Evolutionary conservation across 371 early-diverging fungal genomes (phyloP).

Genomic region (Mortierella sp.): DNA sequence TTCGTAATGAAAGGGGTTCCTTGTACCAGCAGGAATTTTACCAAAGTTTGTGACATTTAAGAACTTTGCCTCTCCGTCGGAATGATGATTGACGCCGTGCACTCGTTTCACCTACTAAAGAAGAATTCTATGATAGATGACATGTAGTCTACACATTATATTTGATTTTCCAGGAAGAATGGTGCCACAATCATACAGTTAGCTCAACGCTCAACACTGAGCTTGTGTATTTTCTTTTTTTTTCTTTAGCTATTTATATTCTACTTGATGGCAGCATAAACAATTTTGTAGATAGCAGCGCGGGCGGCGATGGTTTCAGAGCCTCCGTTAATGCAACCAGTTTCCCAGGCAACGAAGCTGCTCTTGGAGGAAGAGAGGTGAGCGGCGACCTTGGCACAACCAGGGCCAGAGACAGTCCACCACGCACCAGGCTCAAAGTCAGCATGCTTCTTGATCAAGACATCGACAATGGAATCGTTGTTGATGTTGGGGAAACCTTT

Average conservation of each 20-base stretch:
- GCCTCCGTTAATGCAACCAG: conserved; percentile 42
- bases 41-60: too few relatives aligned
- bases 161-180: too few relatives aligned
- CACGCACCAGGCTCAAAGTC: conserved; percentile 55
- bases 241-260: background rate
- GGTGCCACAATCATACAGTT: too few relatives aligned
- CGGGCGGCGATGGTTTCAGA: conserved; percentile 22
- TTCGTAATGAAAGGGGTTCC: too few relatives aligned
- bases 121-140: too few relatives aligned
- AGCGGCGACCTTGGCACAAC: conserved; percentile 18
- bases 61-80: too few relatives aligned
- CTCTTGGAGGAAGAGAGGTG: conserved; percentile 8
- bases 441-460: conserved; percentile 35
- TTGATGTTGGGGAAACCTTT: conserved; percentile 23
- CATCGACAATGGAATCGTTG: conserved; percentile 21
- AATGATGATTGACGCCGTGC: too few relatives aligned
- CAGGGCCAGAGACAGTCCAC: conserved; percentile 45
- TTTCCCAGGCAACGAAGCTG: conserved; percentile 36
- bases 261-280: conserved; percentile 16
- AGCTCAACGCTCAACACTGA: background rate
- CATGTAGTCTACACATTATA: too few relatives aligned
- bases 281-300: conserved; percentile 22
- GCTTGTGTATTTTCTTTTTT: background rate
- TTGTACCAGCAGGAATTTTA: too few relatives aligned
- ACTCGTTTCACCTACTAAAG: too few relatives aligned